Evolutionary conservation across 2,329 filamentous ascomycete genomes (phyloP).

Genomic region (Fusarium nematophilum): DNA sequence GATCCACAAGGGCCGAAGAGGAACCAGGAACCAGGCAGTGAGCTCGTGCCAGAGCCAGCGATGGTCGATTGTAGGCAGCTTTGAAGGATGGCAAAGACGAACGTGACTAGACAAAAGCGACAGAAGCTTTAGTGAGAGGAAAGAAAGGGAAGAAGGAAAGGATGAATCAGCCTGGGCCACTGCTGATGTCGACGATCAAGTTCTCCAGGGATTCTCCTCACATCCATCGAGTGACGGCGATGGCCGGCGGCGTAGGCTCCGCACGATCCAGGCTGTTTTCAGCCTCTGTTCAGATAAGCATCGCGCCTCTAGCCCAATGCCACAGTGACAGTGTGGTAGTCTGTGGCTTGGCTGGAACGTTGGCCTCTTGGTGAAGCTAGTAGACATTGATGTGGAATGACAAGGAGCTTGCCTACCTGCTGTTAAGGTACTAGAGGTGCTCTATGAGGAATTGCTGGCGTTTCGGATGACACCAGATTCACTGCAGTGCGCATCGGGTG

Average conservation of each 20-base stretch:
- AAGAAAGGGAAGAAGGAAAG: slow-evolving; percentile 8
- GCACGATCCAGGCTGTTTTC: slow-evolving; percentile 38
- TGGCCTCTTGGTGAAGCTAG: slow-evolving; percentile 11
- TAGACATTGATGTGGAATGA: slow-evolving; percentile 1
- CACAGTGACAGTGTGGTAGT: slow-evolving; percentile 21
- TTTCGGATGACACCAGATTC: no score
- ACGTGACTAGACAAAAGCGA: no score
- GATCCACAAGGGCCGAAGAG: slow-evolving; percentile 37
- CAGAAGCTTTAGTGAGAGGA: no score
- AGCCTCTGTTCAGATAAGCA: slow-evolving; percentile 41
- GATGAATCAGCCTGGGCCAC: slow-evolving; percentile 7
- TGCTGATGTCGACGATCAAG: slow-evolving; percentile 35
- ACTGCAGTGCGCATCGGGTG: no score
- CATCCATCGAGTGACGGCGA: slow-evolving; percentile 31
- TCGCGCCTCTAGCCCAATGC: slow-evolving; percentile 36
- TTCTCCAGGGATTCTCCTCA: slow-evolving; percentile 26
- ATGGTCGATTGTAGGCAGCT: background rate
- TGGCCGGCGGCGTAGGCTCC: slow-evolving; percentile 31
- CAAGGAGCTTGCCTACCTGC: background rate
- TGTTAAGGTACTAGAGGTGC: background rate
- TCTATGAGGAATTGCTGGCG: no score
- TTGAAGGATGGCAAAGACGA: background rate
- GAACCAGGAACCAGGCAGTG: slow-evolving; percentile 28
- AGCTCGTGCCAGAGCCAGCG: slow-evolving; percentile 24
- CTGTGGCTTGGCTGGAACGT: slow-evolving; percentile 37